Evolutionary conservation across 2,329 filamentous ascomycete species (phyloP), one percentile per base, ranked within the genome.

Genomic region (Botrytis tulipae): DNA sequence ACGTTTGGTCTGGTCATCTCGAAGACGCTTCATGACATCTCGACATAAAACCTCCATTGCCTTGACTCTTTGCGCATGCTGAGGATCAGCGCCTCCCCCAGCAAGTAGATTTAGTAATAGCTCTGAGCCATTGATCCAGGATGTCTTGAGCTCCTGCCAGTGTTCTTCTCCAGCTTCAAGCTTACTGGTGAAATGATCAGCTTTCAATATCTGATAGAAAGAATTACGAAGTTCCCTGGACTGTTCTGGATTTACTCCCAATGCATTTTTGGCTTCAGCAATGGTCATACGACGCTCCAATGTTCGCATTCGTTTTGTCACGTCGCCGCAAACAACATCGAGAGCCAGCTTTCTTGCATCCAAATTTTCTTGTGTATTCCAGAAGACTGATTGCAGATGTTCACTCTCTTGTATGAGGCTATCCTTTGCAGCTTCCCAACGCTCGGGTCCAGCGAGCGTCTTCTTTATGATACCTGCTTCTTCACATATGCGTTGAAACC

Each of bases 241-340:
- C 79, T 91, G 86, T 78, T 91, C 89, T 10, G 91, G 89, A 74
- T 92, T 92, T 76, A 94, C 85, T 44, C 89, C 89, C 65, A 94
- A 85, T 44, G 87, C 84, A 79, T 92, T 92, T 81, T 94, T 95
- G 7, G 92, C 92, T 74, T 94, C 91, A 1, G 89, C 87, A 62
- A 95, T 87, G 0, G 89, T 91, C 87, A 95, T 90, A n/a, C 88
- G 85, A 48, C 85, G 86, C 67, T 90, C 88, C 73, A 89, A 80
- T 20, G 84, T 89, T 78, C 93, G 89, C 85, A 95, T 90, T 32
- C 92, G 86, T 82, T 96, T 96, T 1, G 92, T 95, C 44, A 95
- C 92, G 82, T 95, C 93, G 42, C 89, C 91, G 79, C 92, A 94
- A 37, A 97, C 90, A 63, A 94, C 88, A 80, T 97, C 93, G 8